A percentile compares a stretch with the other conserved stretches of the same genome.
These are phyloP conservation scores for Lasiodiplodia hormozganensis DNA, from an alignment of 2,329 filamentous ascomycete genomes.

Conservation along the genomic window DNA sequence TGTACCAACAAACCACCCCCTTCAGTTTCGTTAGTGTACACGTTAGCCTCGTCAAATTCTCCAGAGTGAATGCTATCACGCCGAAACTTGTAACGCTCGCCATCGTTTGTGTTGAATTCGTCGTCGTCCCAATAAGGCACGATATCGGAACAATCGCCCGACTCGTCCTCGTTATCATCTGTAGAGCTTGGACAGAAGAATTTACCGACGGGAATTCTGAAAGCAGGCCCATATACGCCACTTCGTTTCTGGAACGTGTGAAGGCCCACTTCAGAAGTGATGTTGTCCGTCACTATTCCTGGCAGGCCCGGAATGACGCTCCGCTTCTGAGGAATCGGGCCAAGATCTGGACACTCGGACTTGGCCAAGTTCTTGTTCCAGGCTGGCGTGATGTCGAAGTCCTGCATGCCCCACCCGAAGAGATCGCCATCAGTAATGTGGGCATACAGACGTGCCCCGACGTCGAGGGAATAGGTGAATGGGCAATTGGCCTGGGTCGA, in stretches of 20 bases:
- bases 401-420: background rate
- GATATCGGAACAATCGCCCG: background rate
- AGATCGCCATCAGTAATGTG: background rate
- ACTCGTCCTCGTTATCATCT: background rate
- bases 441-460: background rate
- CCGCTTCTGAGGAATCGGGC: background rate
- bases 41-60: no score
- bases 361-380: constrained; percentile 1
- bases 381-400: background rate
- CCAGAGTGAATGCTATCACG: no score
- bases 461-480: background rate
- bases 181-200: background rate
- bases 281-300: background rate
- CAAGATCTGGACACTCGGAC: background rate
- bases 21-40: no score
- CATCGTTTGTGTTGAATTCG: background rate
- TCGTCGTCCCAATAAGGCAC: background rate
- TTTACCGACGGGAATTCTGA: background rate
- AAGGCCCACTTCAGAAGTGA: background rate
- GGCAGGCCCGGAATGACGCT: background rate
- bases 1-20: no score
- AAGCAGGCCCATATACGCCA: background rate
- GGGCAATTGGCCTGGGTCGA: background rate
- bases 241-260: background rate
- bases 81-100: background rate